Conservation (phyloP, 2,329 filamentous ascomycete species). For the Aspergillus thermomutatus region DNA sequence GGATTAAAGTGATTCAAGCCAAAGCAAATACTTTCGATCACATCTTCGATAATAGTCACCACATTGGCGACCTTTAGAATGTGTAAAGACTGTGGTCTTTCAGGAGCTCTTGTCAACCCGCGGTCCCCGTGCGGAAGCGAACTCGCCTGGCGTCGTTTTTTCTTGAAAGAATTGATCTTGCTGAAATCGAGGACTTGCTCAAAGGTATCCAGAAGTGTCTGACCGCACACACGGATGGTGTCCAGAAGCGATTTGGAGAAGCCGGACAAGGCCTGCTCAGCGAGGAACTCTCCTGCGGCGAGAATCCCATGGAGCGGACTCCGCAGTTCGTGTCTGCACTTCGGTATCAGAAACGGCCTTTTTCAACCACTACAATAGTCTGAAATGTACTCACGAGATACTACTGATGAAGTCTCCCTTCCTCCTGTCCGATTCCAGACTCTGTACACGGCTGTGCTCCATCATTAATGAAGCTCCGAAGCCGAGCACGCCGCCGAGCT, state of each 20-base stretch:
- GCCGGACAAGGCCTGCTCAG: slow-evolving; percentile 39
- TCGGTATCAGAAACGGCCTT: background rate
- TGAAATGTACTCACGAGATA: slow-evolving; percentile 30
- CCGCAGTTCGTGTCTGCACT: slow-evolving; percentile 43
- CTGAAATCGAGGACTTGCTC: slow-evolving; percentile 42
- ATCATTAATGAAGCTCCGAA: slow-evolving; percentile 44
- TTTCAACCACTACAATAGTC: slow-evolving; percentile 22
- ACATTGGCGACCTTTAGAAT: slow-evolving; percentile 29
- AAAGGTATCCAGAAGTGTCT: slow-evolving; percentile 47
- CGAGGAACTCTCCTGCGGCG: slow-evolving; percentile 46
- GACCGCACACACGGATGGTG: slow-evolving; percentile 47
- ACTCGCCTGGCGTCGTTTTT: slow-evolving; percentile 6
- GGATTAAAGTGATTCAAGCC: no score
- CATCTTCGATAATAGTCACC: slow-evolving; percentile 45
- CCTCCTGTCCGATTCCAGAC: slow-evolving; percentile 31
- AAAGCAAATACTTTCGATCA: slow-evolving; percentile 46
- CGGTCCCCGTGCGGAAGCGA: background rate
- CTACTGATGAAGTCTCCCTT: slow-evolving; percentile 50
- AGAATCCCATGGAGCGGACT: slow-evolving; percentile 41
- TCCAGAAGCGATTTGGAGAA: slow-evolving; percentile 40
- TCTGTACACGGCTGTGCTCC: slow-evolving; percentile 22
- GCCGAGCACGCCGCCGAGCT: slow-evolving; percentile 40
- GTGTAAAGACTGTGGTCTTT: slow-evolving; percentile 1
- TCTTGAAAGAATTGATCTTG: slow-evolving; percentile 44
- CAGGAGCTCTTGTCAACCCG: no score